Percentiles rank a stretch among this genome's conserved stretches.
Conservation (phyloP, 1,139 yeast genomes). For the Suhomyces bokatorum region DNA sequence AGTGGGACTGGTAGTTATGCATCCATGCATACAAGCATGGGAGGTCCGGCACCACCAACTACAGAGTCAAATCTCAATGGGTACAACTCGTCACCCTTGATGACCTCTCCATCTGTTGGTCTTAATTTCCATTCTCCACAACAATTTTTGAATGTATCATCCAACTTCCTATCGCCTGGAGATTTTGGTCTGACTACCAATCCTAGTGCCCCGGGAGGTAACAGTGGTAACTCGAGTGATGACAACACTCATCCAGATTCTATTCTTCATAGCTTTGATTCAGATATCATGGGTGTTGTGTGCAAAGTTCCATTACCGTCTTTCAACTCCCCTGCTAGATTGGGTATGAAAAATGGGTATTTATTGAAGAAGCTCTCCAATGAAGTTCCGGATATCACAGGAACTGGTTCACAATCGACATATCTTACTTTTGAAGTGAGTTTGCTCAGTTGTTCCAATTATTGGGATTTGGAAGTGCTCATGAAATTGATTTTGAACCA, state of each 20-base stretch:
- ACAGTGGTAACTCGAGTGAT: slow-evolving; percentile 7
- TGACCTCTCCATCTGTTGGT: slow-evolving; percentile 38
- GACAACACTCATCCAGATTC: slow-evolving; percentile 30
- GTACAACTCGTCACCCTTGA: slow-evolving; percentile 22
- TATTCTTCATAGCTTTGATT: slow-evolving; percentile 49
- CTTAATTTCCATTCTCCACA: slow-evolving; percentile 41
- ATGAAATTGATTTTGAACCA: slow-evolving; percentile 65
- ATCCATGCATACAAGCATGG: neutral
- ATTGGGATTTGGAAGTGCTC: slow-evolving; percentile 55
- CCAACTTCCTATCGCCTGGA: slow-evolving; percentile 37
- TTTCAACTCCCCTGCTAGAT: slow-evolving; percentile 67
- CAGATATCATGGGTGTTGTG: slow-evolving; percentile 63
- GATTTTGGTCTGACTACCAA: slow-evolving; percentile 18
- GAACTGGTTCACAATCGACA: neutral
- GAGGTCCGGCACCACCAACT: neutral
- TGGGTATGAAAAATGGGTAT: slow-evolving; percentile 73
- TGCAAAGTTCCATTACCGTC: slow-evolving; percentile 63
- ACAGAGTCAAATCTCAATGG: slow-evolving; percentile 3
- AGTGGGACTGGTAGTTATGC: neutral
- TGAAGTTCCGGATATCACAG: slow-evolving; percentile 17
- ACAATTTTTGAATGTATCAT: slow-evolving; percentile 38
- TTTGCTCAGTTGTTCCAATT: slow-evolving; percentile 66
- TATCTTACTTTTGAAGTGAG: slow-evolving; percentile 57
- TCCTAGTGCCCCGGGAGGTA: slow-evolving; percentile 25
- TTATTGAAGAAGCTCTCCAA: slow-evolving; percentile 41